Base-by-base conservation (phyloP, 805 yeast species). In the Metschnikowia picachoensis region DNA sequence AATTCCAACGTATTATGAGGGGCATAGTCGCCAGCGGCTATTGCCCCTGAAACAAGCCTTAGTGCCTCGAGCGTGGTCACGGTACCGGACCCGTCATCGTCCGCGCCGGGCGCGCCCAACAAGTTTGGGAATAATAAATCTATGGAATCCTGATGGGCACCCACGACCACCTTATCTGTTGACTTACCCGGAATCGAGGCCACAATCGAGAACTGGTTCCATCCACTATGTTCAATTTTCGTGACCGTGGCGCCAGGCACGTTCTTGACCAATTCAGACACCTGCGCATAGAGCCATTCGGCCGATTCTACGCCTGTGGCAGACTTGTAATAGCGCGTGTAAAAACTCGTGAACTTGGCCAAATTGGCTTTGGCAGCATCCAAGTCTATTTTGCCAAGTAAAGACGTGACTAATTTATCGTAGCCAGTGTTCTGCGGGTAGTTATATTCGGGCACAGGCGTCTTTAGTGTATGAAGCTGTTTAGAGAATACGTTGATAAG, bases 11-110 rank as follows among this genome's bases (percentile, higher is more conserved):
- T 80, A 65, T 89, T 87, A 36, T 76, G 67, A 12, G 91, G 89
- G 47, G 66, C 57, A 53, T 75, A 74, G 0, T 71, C 68, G 2
- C 66, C 66, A 4, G 53, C 39, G 15, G 52, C 58, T 43, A 62
- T 60, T 20, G 64, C 62, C 31, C 67, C 70, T 8, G 77, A 64
- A 27, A 88, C 66, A 13, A 86, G 65, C 53, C 94, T 75, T 56
- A 90, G 75, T 1, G 90, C 81, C 62, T 90, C 95, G 44, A 90
- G 64, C 30, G 79, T 77, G 2, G 95, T 84, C 4, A 85, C 82
- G 4, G 91, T 84, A 9, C 97, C 98, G 3, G 91, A 80, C 2
- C 96, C 95, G 64, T 91, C 87, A 61, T 92, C 98, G 61, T 92
- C 98, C 3, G 96, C 97, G 3, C 98, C 98, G 1, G 97, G 97